phyloP scores from a whole-genome alignment of 2,329 filamentous ascomycete genomes.

The Pestalotiopsis sp. region DNA sequence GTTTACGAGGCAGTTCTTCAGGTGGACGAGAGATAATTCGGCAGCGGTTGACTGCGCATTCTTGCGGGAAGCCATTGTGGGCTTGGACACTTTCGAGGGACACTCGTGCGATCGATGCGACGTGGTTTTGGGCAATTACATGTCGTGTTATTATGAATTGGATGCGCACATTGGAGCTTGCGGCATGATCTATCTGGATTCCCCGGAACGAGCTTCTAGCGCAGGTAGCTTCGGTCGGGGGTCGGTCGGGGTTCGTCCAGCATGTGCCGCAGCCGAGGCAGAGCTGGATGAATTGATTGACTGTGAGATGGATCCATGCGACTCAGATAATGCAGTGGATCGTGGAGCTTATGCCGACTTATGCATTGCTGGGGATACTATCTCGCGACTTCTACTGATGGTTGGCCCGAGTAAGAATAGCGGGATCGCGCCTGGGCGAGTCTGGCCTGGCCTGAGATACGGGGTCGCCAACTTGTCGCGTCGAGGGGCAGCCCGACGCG shows the following conservation, averaged over 20 bases:
- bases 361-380: not conserved
- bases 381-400: not conserved
- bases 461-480: constrained; percentile 5
- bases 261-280: constrained; percentile 14
- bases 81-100: not conserved
- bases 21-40: constrained; percentile 81
- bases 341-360: not conserved
- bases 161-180: not conserved
- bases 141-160: not conserved
- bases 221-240: not conserved
- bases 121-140: not conserved
- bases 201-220: not conserved
- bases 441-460: not conserved
- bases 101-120: not conserved
- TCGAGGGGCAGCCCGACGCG: constrained; percentile 7
- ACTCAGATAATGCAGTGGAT: not conserved
- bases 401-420: not conserved
- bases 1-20: constrained; percentile 96
- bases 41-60: constrained; percentile 70
- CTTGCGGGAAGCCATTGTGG: constrained; percentile 37
- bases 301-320: not conserved
- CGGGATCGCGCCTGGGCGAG: not conserved
- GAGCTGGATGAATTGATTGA: not conserved
- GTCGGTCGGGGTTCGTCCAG: not conserved
- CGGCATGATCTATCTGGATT: not conserved